Evolutionary conservation across 495 filamentous ascomycete species (phyloP), one percentile per base, ranked within the genome.

Genomic region (Penicillium herquei): DNA sequence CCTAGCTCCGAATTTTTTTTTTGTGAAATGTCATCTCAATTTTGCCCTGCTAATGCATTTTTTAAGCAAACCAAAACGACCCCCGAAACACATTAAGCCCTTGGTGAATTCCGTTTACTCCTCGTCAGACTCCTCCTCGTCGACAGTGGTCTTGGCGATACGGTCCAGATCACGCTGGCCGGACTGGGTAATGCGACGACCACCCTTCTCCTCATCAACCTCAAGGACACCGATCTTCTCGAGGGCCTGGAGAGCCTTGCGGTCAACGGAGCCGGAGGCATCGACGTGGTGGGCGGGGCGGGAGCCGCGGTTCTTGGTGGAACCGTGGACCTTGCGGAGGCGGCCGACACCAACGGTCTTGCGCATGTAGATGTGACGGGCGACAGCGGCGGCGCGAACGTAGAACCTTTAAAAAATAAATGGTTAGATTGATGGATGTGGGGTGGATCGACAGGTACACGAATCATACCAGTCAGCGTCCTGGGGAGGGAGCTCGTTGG

Each of bases 221-320:
- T 98, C 94, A 51, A 98, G 79, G 65, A 98, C 90, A 74, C 92
- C 92, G 73, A 98, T 97, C 87, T 96, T 96, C 90, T 97, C 93
- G 45, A 98, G 86, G 51, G 91, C 82, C 85, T 97, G 93, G 74
- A 96, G 80, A 62, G 93, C 84, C 81, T 96, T 96, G 71, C 94
- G 89, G 80, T 98, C 94, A 61, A 98, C 93, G 71, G 84, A 85
- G 68, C 94, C 94, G 68, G 84, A 89, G 73, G 92, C 94, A 73
- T 97, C 88, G 71, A 96, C 91, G 84, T 98, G 94, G 78, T 97
- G 88, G 49, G 84, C 87, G 66, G 94, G 94, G 65, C 90, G 84
- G 63, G 84, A 83, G 63, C 94, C 94, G 70, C 94, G 92, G 86
- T 98, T 98, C 86, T 96, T 96, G 79, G 88, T 87, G 59, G 82